These are phyloP conservation scores for Candida tetrigidarum DNA, from an alignment of 1,139 yeast genomes.

Conservation along the genomic window DNA sequence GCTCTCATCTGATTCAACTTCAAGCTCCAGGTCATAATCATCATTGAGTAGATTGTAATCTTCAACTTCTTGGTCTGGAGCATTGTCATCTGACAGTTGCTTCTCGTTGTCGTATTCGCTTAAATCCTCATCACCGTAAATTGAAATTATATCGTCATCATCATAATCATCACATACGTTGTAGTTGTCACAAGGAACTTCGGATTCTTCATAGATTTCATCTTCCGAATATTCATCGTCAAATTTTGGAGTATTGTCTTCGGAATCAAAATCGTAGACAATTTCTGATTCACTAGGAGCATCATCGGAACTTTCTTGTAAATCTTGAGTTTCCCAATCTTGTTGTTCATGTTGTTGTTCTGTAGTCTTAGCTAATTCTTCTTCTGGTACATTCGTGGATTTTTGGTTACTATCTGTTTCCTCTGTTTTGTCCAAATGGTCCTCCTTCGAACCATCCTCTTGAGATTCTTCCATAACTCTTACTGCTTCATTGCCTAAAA, in stretches of 20 bases:
- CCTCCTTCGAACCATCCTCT: not conserved
- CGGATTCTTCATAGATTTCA: not conserved
- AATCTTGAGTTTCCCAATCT: conserved; percentile 3
- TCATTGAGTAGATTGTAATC: not conserved
- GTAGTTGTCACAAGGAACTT: not conserved
- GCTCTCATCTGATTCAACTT: too few relatives aligned
- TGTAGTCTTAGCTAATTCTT: conserved; percentile 1
- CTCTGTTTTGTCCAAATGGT: not conserved
- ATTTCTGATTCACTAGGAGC: conserved; percentile 10
- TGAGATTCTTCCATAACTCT: conserved; percentile 3
- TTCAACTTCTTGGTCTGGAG: not conserved
- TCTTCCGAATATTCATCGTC: not conserved
- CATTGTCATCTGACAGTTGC: not conserved
- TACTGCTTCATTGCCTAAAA: not conserved
- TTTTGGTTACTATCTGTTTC: not conserved
- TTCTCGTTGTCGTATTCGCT: not conserved
- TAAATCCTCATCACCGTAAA: not conserved
- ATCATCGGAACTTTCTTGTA: conserved; percentile 7
- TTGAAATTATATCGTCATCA: not conserved
- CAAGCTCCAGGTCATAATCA: too few relatives aligned
- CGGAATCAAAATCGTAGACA: conserved; percentile 3
- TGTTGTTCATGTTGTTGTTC: conserved; percentile 2
- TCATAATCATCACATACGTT: not conserved
- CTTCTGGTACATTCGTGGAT: conserved; percentile 1
- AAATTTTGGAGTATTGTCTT: not conserved